phyloP scores from a whole-genome alignment of 116 monocot genomes.

The Phalaenopsis hybrid region DNA sequence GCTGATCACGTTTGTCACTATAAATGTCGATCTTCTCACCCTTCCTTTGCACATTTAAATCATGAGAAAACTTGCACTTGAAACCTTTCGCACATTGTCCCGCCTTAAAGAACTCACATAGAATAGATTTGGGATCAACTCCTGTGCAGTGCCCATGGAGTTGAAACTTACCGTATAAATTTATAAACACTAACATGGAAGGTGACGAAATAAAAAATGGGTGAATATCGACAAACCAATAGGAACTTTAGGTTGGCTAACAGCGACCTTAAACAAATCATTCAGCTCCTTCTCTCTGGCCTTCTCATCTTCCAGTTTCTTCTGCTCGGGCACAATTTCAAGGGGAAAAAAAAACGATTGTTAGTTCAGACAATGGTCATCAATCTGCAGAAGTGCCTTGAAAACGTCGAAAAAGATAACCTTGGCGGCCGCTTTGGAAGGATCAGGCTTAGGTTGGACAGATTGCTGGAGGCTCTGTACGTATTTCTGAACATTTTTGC shows the following conservation, averaged over 20 bases:
- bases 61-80: constrained; percentile 98
- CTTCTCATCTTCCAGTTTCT: constrained; percentile 99
- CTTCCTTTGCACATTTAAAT: constrained; percentile 96
- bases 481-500: constrained; percentile 98
- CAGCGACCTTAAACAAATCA: constrained; percentile 91
- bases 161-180: neutral
- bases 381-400: neutral
- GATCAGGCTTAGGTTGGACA: constrained; percentile 73
- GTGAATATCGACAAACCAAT: constrained; percentile 33
- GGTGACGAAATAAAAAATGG: neutral
- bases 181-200: constrained; percentile 3
- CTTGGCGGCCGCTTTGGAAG: constrained; percentile 81
- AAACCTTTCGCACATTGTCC: constrained; percentile 92
- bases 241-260: constrained; percentile 96
- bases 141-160: constrained; percentile 33
- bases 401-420: constrained; percentile 12
- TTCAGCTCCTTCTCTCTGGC: constrained; percentile 94
- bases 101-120: constrained; percentile 95
- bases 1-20: constrained; percentile 71
- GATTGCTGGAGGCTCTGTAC: constrained; percentile 86
- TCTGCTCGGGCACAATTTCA: constrained; percentile 31
- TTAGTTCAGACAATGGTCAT: neutral
- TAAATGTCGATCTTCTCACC: constrained; percentile 95
- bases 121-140: constrained; percentile 96
- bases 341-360: neutral